phyloP scores from a whole-genome alignment of 352 stramenopile species.

The Phytophthora capsici region DNA sequence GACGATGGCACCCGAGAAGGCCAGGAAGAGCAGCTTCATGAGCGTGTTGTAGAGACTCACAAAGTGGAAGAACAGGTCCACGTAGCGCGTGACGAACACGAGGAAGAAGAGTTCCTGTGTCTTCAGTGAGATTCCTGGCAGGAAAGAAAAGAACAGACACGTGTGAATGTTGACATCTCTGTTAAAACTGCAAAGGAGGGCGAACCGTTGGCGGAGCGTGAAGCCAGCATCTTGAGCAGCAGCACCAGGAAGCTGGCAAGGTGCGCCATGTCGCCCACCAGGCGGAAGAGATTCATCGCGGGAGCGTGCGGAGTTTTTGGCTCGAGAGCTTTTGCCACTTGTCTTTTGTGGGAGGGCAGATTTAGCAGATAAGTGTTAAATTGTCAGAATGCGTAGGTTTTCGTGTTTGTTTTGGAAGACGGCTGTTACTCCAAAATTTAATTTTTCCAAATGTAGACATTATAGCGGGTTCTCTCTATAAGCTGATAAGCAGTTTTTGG shows the following conservation, averaged over 20 bases:
- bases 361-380: too few relatives aligned
- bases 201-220: conserved; percentile 78
- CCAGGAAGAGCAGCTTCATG: conserved; percentile 99
- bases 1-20: conserved; percentile 96
- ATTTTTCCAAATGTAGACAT: too few relatives aligned
- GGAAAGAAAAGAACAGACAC: neutral
- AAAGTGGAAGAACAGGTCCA: conserved; percentile 98
- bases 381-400: too few relatives aligned
- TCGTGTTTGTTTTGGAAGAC: too few relatives aligned
- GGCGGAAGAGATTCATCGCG: conserved; percentile 97
- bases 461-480: too few relatives aligned
- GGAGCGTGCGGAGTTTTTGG: neutral
- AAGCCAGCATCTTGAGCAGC: conserved; percentile 95
- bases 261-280: conserved; percentile 99
- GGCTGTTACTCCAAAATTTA: too few relatives aligned
- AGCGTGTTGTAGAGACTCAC: conserved; percentile 98
- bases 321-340: too few relatives aligned
- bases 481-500: too few relatives aligned
- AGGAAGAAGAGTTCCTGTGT: conserved; percentile 99
- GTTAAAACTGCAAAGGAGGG: neutral
- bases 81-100: conserved; percentile 98
- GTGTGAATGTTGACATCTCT: neutral
- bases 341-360: too few relatives aligned
- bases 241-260: conserved; percentile 99
- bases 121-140: conserved; percentile 96